Conservation (phyloP, 352 stramenopile genomes). For the Pythium pyrilobum region DNA sequence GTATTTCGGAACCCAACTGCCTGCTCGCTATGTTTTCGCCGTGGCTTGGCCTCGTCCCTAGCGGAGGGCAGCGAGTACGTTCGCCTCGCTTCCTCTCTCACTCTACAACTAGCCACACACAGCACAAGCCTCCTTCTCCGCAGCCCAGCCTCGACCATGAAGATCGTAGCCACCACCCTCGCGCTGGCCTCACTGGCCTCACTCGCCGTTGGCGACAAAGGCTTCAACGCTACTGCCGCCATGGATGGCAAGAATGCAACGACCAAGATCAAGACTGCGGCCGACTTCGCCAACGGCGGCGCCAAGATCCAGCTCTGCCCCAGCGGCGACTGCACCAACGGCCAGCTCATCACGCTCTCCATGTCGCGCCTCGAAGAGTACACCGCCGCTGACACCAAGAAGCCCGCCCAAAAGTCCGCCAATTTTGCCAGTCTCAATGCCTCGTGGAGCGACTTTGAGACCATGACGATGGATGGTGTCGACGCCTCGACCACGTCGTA, state of each 20-base stretch:
- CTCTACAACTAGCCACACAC: no score
- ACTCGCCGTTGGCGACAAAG: neutral
- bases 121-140: no score
- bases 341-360: slow-evolving; percentile 13
- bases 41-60: no score
- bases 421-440: slow-evolving; percentile 22
- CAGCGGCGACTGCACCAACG: slow-evolving; percentile 12
- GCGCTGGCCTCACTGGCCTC: neutral
- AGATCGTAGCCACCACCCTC: neutral
- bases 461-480: slow-evolving; percentile 7
- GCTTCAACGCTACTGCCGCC: neutral
- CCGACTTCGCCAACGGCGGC: slow-evolving; percentile 25
- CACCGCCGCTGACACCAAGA: neutral
- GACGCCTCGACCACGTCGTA: slow-evolving; percentile 25
- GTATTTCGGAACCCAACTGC: no score
- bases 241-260: neutral
- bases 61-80: no score
- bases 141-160: no score
- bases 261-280: slow-evolving; percentile 26
- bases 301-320: slow-evolving; percentile 41
- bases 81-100: no score
- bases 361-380: slow-evolving; percentile 30
- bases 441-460: slow-evolving; percentile 24
- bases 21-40: no score
- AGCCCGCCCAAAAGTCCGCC: slow-evolving; percentile 2